A percentile compares a stretch with the other conserved stretches of the same genome.
Evolutionary conservation across 108 stramenopile genomes (phyloP).

Genomic region (Fistulifera pelliculosa): DNA sequence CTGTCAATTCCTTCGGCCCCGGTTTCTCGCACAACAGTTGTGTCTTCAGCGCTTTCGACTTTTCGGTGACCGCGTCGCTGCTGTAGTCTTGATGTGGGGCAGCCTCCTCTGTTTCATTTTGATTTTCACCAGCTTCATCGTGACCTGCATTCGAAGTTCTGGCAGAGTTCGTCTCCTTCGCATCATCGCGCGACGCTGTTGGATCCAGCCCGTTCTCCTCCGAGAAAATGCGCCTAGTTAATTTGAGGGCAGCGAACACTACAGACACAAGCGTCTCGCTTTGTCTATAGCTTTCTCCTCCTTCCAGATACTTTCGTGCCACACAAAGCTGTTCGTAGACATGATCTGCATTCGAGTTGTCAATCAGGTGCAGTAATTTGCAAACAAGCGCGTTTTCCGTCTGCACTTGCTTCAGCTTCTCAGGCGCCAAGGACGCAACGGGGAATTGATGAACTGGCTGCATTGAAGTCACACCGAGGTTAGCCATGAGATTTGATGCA

Average conservation of each 20-base stretch:
- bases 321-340: slow-evolving; percentile 70
- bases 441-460: not conserved
- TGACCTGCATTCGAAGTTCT: not conserved
- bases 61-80: not conserved
- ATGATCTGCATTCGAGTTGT: slow-evolving; percentile 78
- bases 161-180: slow-evolving; percentile 7
- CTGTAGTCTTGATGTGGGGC: not conserved
- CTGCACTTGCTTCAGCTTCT: not conserved
- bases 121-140: not conserved
- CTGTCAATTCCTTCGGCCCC: not conserved
- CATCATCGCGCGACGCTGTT: no score
- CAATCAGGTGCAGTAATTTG: slow-evolving; percentile 80
- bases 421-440: no score
- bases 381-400: slow-evolving; percentile 69
- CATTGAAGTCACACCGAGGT: slow-evolving; percentile 40
- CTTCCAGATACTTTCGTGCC: slow-evolving; percentile 56
- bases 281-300: slow-evolving; percentile 55
- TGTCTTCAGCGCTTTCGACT: slow-evolving; percentile 1
- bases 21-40: not conserved
- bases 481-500: slow-evolving; percentile 64
- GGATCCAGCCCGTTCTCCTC: slow-evolving; percentile 29
- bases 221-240: slow-evolving; percentile 58
- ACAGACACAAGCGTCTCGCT: slow-evolving; percentile 70
- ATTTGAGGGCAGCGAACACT: slow-evolving; percentile 67
- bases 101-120: slow-evolving; percentile 7